phyloP scores from a whole-genome alignment of 2,329 filamentous ascomycete species.

The Aspergillus eucalypticola region DNA sequence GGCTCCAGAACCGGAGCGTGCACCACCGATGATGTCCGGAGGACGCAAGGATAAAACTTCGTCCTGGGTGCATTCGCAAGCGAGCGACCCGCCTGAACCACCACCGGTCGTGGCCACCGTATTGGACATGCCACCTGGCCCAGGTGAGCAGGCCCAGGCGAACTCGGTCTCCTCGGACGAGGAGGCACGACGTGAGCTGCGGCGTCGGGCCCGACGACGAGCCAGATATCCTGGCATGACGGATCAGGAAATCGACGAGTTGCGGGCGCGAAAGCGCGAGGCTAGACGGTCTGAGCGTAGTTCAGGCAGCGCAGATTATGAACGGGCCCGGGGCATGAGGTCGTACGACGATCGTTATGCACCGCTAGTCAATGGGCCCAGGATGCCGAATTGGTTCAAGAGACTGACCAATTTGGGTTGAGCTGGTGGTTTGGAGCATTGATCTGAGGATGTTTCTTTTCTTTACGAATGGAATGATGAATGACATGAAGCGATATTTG shows the following conservation, averaged over 20 bases:
- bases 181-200: slow-evolving; percentile 40
- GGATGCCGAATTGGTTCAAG: slow-evolving; percentile 47
- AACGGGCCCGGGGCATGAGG: slow-evolving; percentile 37
- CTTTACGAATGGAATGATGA: not conserved
- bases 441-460: no score
- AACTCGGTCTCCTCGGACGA: slow-evolving; percentile 47
- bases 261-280: slow-evolving; percentile 35
- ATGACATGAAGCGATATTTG: not conserved
- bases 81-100: slow-evolving; percentile 49
- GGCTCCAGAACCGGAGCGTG: slow-evolving; percentile 26
- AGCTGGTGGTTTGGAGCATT: slow-evolving; percentile 1
- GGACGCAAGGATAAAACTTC: slow-evolving; percentile 51
- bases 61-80: slow-evolving; percentile 52
- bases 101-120: slow-evolving; percentile 50
- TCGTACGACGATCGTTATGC: slow-evolving; percentile 30
- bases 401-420: slow-evolving; percentile 40
- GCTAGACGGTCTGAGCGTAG: slow-evolving; percentile 35
- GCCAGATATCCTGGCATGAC: slow-evolving; percentile 42
- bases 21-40: slow-evolving; percentile 35
- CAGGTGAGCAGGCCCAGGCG: slow-evolving; percentile 28
- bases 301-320: slow-evolving; percentile 43
- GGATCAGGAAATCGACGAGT: slow-evolving; percentile 43
- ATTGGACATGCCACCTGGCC: slow-evolving; percentile 42
- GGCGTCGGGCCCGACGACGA: slow-evolving; percentile 41
- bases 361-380: slow-evolving; percentile 30